Conservation (phyloP, 768 basidiomycete species). For the Tephrocybe sp. region DNA sequence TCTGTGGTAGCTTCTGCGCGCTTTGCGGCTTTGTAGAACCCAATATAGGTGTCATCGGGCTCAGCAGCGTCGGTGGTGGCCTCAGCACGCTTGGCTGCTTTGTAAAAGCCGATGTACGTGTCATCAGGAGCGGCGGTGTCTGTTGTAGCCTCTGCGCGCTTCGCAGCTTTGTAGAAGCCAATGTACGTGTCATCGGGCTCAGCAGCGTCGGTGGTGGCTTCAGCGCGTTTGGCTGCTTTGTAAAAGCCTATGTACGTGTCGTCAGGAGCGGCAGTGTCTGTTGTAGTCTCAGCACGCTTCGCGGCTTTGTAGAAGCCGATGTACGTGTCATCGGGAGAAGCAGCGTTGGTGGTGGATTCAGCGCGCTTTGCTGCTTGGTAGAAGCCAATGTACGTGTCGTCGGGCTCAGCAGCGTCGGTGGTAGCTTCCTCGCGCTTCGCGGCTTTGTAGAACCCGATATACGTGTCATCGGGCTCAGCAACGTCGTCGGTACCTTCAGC, state of each 20-base stretch:
- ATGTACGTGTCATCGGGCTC: background rate
- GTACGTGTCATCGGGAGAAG: background rate
- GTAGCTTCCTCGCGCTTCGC: background rate
- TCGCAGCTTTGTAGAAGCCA: background rate
- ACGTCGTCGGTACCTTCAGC: background rate
- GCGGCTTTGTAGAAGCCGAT: background rate
- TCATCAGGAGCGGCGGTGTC: background rate
- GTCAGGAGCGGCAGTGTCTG: background rate
- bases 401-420: background rate
- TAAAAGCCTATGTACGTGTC: background rate
- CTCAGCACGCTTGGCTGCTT: background rate
- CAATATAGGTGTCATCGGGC: background rate
- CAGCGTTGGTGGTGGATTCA: background rate
- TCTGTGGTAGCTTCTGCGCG: conserved; percentile 23
- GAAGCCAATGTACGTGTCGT: background rate
- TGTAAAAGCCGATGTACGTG: background rate
- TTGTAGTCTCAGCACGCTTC: background rate
- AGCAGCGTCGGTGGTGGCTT: background rate
- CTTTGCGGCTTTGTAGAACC: background rate
- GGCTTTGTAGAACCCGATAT: background rate
- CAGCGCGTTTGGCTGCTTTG: background rate
- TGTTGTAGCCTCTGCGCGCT: background rate
- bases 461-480: background rate
- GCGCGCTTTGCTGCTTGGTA: background rate
- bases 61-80: background rate